Percentiles rank a stretch among this genome's conserved stretches.
phyloP scores from a whole-genome alignment of 140 eudicot genomes.

The Flaveria floridana region DNA sequence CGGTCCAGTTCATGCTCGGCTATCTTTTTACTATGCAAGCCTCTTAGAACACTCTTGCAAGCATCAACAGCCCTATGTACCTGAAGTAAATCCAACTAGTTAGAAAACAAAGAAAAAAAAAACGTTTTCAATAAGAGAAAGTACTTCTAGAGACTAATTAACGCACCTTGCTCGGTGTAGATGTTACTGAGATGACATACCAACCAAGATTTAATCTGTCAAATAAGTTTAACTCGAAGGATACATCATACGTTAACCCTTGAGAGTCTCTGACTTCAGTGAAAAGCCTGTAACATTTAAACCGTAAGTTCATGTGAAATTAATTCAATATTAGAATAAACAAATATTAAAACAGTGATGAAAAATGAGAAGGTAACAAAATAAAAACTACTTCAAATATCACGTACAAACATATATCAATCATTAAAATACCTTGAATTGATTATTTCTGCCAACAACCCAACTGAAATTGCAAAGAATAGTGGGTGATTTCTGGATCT shows the following conservation, averaged over 20 bases:
- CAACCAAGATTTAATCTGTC: slow-evolving; percentile 93
- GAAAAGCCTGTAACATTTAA: slow-evolving; percentile 63
- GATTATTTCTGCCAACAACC: slow-evolving; percentile 87
- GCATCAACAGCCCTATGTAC: slow-evolving; percentile 98
- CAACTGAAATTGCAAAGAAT: slow-evolving; percentile 86
- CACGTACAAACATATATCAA: background rate
- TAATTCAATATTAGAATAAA: background rate
- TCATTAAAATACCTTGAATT: slow-evolving; percentile 65
- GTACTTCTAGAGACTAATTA: background rate
- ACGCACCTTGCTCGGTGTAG: slow-evolving; percentile 90
- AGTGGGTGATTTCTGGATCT: slow-evolving; percentile 67
- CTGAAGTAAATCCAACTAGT: slow-evolving; percentile 41
- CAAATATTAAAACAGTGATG: background rate
- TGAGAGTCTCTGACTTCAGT: slow-evolving; percentile 96
- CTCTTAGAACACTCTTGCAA: slow-evolving; percentile 91
- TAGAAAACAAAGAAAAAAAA: background rate
- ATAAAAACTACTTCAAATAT: slow-evolving; percentile 1
- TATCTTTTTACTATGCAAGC: slow-evolving; percentile 72
- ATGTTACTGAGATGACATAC: slow-evolving; percentile 97
- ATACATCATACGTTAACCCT: slow-evolving; percentile 95
- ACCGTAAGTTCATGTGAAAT: background rate
- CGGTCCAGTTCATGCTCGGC: slow-evolving; percentile 87
- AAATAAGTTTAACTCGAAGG: slow-evolving; percentile 85
- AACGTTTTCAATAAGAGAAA: background rate
- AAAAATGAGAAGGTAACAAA: background rate